A percentile compares a stretch with the other conserved stretches of the same genome.
phyloP scores from a whole-genome alignment of 192 early-diverging fungal species.

The Chytriomyces sp. region DNA sequence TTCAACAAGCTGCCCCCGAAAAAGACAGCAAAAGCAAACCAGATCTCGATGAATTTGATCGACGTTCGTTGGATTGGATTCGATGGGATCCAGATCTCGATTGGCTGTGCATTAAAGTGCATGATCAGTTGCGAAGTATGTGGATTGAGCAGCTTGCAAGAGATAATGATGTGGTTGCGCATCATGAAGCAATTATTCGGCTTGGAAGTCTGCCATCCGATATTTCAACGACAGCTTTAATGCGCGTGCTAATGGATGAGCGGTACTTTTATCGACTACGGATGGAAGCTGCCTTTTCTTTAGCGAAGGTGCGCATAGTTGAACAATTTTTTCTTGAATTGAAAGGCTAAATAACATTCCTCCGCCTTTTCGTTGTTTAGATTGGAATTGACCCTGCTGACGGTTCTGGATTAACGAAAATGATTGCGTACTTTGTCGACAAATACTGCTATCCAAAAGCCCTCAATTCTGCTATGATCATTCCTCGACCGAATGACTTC shows the following conservation, averaged over 20 bases:
- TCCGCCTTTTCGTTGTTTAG: not conserved
- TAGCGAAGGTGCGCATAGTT: conserved; percentile 37
- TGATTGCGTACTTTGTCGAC: conserved; percentile 71
- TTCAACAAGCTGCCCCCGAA: conserved; percentile 38
- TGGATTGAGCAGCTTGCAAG: conserved; percentile 91
- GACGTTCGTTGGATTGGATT: conserved; percentile 93
- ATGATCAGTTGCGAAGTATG: conserved; percentile 92
- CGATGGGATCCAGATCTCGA: conserved; percentile 91
- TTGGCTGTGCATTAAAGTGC: conserved; percentile 87
- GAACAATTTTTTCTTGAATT: not conserved
- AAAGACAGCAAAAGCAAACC: conserved; percentile 71
- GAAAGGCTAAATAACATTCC: not conserved
- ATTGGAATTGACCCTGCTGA: conserved; percentile 11
- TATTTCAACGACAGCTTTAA: conserved; percentile 62
- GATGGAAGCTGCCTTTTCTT: conserved; percentile 46
- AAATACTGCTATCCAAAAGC: conserved; percentile 63
- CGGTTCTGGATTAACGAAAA: not conserved
- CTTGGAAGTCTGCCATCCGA: conserved; percentile 65
- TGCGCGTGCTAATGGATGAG: conserved; percentile 76
- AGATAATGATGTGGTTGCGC: conserved; percentile 90
- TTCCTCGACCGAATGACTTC: conserved; percentile 81
- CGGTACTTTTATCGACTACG: conserved; percentile 83
- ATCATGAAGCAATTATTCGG: conserved; percentile 78
- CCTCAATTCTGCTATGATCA: conserved; percentile 41
- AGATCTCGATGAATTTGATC: conserved; percentile 38